These are phyloP conservation scores for Clavulina sp. DNA, from an alignment of 768 basidiomycete genomes.

Conservation along the genomic window DNA sequence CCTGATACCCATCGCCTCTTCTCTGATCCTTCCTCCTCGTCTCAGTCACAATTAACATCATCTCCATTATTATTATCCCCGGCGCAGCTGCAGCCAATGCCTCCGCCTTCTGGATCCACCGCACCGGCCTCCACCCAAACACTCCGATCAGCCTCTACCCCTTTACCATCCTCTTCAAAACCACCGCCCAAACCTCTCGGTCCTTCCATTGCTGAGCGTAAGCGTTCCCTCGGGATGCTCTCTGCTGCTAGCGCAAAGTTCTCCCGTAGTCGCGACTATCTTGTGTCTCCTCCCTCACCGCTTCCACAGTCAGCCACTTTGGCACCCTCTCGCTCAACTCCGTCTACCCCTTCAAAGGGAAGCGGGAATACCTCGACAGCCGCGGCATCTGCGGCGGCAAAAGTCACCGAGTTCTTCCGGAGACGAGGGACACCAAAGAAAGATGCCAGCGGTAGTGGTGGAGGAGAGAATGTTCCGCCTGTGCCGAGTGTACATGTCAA, in stretches of 20 bases:
- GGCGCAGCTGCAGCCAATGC: background rate
- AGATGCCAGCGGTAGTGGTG: too few species aligned
- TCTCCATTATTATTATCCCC: too few species aligned
- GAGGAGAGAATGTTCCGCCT: too few species aligned
- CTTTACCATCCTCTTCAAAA: background rate
- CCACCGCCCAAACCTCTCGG: conserved; percentile 3
- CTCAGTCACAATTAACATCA: too few species aligned
- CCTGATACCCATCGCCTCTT: background rate
- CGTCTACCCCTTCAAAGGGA: too few species aligned
- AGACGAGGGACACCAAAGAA: too few species aligned
- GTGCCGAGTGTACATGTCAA: too few species aligned
- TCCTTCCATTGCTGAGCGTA: background rate
- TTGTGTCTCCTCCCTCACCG: background rate
- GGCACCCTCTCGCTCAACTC: background rate
- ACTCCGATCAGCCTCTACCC: background rate
- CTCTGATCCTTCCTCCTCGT: background rate
- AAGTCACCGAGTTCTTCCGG: too few species aligned
- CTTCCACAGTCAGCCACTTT: background rate
- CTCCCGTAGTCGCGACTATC: background rate
- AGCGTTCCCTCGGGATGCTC: background rate
- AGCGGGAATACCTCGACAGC: too few species aligned
- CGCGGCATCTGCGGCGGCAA: too few species aligned
- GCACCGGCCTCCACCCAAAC: background rate
- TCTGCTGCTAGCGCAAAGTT: background rate
- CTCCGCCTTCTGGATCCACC: background rate